Percentiles rank a stretch among this genome's conserved stretches.
Conservation (phyloP, 371 early-diverging fungal species). For the Basidiobolus meristosporus region DNA sequence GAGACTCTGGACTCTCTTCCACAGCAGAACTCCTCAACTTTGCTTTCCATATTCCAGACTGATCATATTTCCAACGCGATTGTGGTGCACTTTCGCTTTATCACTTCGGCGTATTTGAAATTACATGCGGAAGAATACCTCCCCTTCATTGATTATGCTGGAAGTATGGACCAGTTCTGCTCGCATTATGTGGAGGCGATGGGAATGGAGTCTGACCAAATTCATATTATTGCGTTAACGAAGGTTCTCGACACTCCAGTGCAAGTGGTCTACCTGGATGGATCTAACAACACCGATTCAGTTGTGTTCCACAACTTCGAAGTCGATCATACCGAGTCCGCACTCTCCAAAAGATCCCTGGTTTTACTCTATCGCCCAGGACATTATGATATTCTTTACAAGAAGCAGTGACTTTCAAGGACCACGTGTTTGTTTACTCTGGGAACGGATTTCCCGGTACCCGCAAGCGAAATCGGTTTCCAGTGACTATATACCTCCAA, state of each 20-base stretch:
- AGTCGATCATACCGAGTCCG: not conserved
- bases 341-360: conserved; percentile 6
- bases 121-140: conserved; percentile 37
- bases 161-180: conserved; percentile 42
- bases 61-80: conserved; percentile 42
- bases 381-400: conserved; percentile 44
- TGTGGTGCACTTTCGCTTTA: conserved; percentile 40
- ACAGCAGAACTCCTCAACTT: conserved; percentile 3
- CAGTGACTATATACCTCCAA: no score
- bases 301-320: conserved; percentile 28
- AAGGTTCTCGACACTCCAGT: conserved; percentile 31
- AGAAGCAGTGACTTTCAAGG: conserved; percentile 5
- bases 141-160: conserved; percentile 35
- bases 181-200: conserved; percentile 42
- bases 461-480: no score
- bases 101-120: conserved; percentile 43
- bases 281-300: conserved; percentile 12
- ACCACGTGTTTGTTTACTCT: not conserved
- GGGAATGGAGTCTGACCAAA: conserved; percentile 49
- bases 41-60: conserved; percentile 25
- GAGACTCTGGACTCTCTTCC: conserved; percentile 14
- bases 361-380: conserved; percentile 23
- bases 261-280: conserved; percentile 42
- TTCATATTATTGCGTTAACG: conserved; percentile 40
- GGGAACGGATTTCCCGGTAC: no score